phyloP scores from a whole-genome alignment of 768 basidiomycete genomes.

The Russula sp. region DNA sequence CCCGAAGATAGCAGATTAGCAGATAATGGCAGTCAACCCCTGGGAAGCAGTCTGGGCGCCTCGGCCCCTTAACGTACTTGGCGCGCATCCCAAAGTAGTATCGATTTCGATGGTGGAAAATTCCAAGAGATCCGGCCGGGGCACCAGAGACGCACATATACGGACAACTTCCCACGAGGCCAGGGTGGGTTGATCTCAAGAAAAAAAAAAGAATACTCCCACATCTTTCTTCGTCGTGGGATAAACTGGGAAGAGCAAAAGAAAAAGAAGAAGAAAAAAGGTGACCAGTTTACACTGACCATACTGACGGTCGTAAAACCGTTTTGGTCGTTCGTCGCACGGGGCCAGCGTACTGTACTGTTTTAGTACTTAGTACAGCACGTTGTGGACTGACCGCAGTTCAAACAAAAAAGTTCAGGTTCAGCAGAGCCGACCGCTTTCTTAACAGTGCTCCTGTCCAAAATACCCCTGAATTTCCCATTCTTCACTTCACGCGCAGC shows the following conservation, averaged over 20 bases:
- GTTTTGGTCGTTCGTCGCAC: not conserved
- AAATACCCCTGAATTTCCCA: not conserved
- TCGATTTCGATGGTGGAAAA: not conserved
- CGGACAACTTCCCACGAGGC: not conserved
- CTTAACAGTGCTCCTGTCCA: too few species aligned
- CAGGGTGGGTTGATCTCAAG: not conserved
- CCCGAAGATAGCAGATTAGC: not conserved
- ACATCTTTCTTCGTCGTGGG: not conserved
- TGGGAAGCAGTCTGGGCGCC: not conserved
- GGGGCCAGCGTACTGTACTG: not conserved
- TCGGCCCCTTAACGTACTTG: not conserved
- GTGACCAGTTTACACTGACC: too few species aligned
- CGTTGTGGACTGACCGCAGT: too few species aligned
- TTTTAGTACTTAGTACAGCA: not conserved
- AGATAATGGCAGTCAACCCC: not conserved
- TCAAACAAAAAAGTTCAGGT: too few species aligned
- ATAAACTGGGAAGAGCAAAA: not conserved
- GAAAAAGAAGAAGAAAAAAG: not conserved
- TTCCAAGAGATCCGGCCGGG: conserved; percentile 10
- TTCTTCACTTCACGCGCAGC: not conserved
- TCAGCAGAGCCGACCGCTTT: too few species aligned
- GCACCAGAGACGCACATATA: not conserved
- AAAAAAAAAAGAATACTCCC: not conserved
- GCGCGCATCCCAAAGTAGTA: not conserved
- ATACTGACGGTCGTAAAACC: not conserved